Evolutionary conservation across 768 basidiomycete genomes (phyloP).

Genomic region (Boletellus emodensis): DNA sequence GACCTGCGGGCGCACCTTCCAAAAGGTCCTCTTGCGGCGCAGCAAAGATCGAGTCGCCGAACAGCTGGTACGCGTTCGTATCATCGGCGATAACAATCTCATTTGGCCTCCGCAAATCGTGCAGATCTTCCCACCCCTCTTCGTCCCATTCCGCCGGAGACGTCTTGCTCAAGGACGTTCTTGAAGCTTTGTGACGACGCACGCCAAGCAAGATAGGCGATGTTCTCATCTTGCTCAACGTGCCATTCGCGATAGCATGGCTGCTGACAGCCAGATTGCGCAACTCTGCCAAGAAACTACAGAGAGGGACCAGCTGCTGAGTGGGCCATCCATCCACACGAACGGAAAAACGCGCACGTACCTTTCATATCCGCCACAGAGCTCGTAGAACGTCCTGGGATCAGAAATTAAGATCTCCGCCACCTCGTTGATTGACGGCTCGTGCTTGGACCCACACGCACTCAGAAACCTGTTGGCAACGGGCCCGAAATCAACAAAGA

Average conservation of each 20-base stretch:
- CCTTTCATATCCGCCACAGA: conserved; percentile 68
- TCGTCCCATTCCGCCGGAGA: conserved; percentile 42
- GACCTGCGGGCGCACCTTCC: conserved; percentile 51
- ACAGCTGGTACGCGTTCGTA: conserved; percentile 72
- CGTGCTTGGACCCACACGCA: conserved; percentile 82
- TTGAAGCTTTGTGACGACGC: conserved; percentile 47
- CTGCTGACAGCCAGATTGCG: conserved; percentile 82
- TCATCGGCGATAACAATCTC: conserved; percentile 87
- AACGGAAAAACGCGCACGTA: conserved; percentile 31
- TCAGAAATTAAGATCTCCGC: conserved; percentile 64
- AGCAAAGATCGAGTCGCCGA: conserved; percentile 69
- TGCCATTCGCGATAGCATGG: conserved; percentile 45
- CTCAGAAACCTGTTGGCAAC: conserved; percentile 80
- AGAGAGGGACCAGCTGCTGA: background rate
- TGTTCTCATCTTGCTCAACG: conserved; percentile 59
- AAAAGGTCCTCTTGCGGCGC: conserved; percentile 89
- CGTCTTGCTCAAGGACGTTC: conserved; percentile 18
- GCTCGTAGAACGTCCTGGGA: conserved; percentile 65
- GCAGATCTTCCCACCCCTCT: conserved; percentile 68
- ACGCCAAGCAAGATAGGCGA: conserved; percentile 72
- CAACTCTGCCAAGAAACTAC: conserved; percentile 78
- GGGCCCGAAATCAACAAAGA: conserved; percentile 84
- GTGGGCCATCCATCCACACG: background rate
- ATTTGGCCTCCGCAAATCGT: conserved; percentile 65
- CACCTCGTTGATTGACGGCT: conserved; percentile 83